Conservation (phyloP, 176 grass and related monocot genomes). For the Oryza australiensis region DNA sequence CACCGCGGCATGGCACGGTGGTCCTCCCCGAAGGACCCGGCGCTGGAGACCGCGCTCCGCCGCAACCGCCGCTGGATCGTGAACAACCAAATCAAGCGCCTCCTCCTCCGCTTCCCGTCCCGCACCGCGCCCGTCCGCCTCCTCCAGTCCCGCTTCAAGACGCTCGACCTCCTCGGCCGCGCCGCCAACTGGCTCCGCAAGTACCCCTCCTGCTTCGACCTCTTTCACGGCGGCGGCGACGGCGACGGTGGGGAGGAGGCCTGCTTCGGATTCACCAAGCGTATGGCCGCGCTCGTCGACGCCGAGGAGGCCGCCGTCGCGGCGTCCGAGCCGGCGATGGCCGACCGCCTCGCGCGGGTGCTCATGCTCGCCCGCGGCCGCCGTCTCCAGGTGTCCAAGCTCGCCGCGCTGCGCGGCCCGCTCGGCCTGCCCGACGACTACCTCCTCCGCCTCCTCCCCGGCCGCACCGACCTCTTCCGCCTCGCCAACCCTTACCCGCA, state of each 20-base stretch:
- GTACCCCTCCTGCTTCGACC: conserved; percentile 85
- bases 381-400: conserved; percentile 74
- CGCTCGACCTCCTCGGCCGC: conserved; percentile 78
- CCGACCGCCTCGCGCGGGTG: conserved; percentile 59
- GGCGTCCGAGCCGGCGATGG: conserved; percentile 69
- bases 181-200: conserved; percentile 94
- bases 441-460: conserved; percentile 72
- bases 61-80: conserved; percentile 90
- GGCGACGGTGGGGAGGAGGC: conserved; percentile 45
- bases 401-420: conserved; percentile 62
- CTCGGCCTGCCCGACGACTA: conserved; percentile 91
- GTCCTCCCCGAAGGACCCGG: conserved; percentile 80
- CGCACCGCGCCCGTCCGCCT: conserved; percentile 62
- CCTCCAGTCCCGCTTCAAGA: conserved; percentile 78
- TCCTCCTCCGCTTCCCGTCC: conserved; percentile 73
- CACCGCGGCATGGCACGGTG: conserved; percentile 59
- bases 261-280: conserved; percentile 78
- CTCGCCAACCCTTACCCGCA: conserved; percentile 63
- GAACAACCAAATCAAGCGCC: conserved; percentile 94
- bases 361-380: conserved; percentile 72
- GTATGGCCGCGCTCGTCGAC: conserved; percentile 71
- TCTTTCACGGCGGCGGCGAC: conserved; percentile 35
- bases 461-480: conserved; percentile 68
- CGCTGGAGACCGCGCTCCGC: conserved; percentile 65
- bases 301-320: conserved; percentile 58